Percentiles rank a stretch among this genome's conserved stretches.
Conservation (phyloP, 2,329 filamentous ascomycete genomes). For the Conoideocrella luteorostrata region DNA sequence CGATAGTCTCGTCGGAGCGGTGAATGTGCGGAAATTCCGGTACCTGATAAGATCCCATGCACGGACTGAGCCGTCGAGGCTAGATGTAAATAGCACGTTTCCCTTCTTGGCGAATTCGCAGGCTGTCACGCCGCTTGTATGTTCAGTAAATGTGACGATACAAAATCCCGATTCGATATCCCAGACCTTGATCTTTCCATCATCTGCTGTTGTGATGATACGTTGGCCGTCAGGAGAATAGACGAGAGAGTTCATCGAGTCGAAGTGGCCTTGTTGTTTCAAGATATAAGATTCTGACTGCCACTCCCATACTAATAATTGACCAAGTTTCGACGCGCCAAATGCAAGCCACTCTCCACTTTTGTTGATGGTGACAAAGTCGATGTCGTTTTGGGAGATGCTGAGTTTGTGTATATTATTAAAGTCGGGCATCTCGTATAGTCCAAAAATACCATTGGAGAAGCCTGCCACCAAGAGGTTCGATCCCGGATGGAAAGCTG, state of each 20-base stretch:
- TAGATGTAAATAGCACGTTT: conserved; percentile 92
- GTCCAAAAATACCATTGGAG: conserved; percentile 85
- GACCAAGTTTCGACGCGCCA: conserved; percentile 88
- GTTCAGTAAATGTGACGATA: conserved; percentile 95
- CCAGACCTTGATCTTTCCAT: conserved; percentile 98
- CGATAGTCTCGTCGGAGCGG: conserved; percentile 81
- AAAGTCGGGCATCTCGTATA: conserved; percentile 95
- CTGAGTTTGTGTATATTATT: conserved; percentile 88
- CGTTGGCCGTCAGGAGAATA: conserved; percentile 92
- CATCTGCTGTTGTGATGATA: conserved; percentile 89
- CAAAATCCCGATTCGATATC: conserved; percentile 95
- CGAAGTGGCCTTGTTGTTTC: conserved; percentile 96
- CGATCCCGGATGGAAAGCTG: conserved; percentile 78
- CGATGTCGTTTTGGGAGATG: conserved; percentile 95
- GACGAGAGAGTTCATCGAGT: conserved; percentile 86
- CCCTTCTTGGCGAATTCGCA: conserved; percentile 94
- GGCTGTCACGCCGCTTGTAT: conserved; percentile 87
- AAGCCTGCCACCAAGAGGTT: conserved; percentile 96
- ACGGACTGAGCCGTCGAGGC: conserved; percentile 85
- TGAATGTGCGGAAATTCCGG: conserved; percentile 96
- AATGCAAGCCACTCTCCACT: conserved; percentile 96
- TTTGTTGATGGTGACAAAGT: conserved; percentile 89
- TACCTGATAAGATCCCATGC: conserved; percentile 96
- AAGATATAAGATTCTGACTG: conserved; percentile 98
- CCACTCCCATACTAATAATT: conserved; percentile 99